phyloP scores from a whole-genome alignment of 441 rosid genomes.

The Populus trichocarpa region DNA sequence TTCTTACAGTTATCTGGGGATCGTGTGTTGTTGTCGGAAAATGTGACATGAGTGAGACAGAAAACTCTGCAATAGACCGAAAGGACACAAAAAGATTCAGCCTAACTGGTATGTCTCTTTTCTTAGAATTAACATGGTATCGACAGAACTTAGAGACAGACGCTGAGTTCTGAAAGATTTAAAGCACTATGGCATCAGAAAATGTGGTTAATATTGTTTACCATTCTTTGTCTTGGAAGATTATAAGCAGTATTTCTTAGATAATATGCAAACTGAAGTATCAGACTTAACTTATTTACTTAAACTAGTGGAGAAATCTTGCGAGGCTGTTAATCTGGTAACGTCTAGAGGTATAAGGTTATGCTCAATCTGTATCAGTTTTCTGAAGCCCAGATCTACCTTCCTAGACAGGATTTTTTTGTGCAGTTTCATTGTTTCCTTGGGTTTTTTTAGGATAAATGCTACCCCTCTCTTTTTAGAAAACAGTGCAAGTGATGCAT shows the following conservation, averaged over 20 bases:
- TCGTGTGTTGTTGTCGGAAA: constrained; percentile 80
- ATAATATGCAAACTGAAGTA: background rate
- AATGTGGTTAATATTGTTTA: background rate
- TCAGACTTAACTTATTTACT: background rate
- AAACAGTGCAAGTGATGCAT: no score
- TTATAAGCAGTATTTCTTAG: background rate
- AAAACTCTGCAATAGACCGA: constrained; percentile 48
- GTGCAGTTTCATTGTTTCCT: no score
- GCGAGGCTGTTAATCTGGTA: no score
- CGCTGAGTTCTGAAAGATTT: background rate
- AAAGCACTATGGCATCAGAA: background rate
- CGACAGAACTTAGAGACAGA: background rate
- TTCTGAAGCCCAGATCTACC: no score
- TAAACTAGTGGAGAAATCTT: background rate
- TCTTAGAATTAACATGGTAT: background rate
- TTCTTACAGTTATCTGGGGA: constrained; percentile 87
- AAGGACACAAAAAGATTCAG: constrained; percentile 46
- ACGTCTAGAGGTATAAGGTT: no score
- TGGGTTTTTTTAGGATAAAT: no score
- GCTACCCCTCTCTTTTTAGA: no score
- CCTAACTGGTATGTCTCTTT: constrained; percentile 49
- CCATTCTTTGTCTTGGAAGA: background rate
- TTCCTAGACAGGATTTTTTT: no score
- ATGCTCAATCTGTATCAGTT: no score
- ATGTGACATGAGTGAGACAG: constrained; percentile 53